Evolutionary conservation across 176 grass and related monocot species (phyloP).

Genomic region (Secale cereale): DNA sequence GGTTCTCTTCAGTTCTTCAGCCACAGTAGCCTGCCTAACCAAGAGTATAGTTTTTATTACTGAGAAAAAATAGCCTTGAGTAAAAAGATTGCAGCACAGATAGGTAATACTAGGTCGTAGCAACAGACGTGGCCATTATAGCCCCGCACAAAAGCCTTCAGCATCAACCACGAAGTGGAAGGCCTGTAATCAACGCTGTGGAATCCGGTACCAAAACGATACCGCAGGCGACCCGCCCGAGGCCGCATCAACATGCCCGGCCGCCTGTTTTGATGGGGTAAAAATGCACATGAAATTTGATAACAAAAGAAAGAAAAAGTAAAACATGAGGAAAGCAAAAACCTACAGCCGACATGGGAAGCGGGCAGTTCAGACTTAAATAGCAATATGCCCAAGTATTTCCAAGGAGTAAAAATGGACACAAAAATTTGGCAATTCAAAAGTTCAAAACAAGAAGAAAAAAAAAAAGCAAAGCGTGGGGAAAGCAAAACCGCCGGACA

Average conservation of each 20-base stretch:
- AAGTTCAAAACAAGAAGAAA: neutral
- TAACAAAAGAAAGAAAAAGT: too few relatives aligned
- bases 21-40: too few relatives aligned
- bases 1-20: neutral
- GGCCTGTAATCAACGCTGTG: neutral
- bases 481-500: neutral
- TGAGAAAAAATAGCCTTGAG: neutral
- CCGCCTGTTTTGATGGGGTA: too few relatives aligned
- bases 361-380: too few relatives aligned
- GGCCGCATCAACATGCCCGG: too few relatives aligned
- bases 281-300: too few relatives aligned
- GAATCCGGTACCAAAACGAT: neutral
- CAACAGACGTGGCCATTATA: neutral
- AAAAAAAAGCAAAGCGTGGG: neutral
- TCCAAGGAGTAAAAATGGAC: neutral
- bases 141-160: neutral
- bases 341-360: too few relatives aligned
- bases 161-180: neutral
- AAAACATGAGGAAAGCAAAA: too few relatives aligned
- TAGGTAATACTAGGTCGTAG: neutral
- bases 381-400: neutral
- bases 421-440: neutral
- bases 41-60: neutral
- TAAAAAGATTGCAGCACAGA: too few relatives aligned
- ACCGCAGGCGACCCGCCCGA: too few relatives aligned